These are phyloP conservation scores for Fusarium sp. DNA, from an alignment of 2,329 filamentous ascomycete genomes.

Conservation along the genomic window DNA sequence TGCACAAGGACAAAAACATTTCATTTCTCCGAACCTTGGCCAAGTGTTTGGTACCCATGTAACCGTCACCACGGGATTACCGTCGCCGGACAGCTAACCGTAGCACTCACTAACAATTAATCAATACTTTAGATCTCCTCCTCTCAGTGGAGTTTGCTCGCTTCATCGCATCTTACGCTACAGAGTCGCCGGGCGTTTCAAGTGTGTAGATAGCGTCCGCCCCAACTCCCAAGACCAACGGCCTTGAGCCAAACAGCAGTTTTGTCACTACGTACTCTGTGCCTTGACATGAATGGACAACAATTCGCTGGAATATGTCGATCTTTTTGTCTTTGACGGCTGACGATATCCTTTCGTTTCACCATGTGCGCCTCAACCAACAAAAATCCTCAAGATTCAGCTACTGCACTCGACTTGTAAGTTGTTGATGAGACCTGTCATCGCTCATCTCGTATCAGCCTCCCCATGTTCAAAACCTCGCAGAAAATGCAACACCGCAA, in stretches of 20 bases:
- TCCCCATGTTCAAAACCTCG: not conserved
- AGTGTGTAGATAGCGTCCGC: conserved; percentile 41
- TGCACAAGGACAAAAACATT: not conserved
- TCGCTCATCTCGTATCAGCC: conserved; percentile 28
- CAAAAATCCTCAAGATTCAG: conserved; percentile 3
- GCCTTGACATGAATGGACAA: not conserved
- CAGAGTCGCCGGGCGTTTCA: conserved; percentile 45
- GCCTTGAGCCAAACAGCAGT: conserved; percentile 17
- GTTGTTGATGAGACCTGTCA: conserved; percentile 30
- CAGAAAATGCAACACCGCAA: not conserved
- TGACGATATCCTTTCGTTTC: conserved; percentile 28
- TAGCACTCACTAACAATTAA: conserved; percentile 9
- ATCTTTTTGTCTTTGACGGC: conserved; percentile 3
- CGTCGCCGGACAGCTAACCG: conserved; percentile 6
- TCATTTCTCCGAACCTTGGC: not conserved
- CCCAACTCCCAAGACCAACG: conserved; percentile 9
- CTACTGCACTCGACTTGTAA: conserved; percentile 17
- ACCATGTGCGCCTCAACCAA: conserved; percentile 12
- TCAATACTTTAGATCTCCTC: not conserved
- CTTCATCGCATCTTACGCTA: conserved; percentile 19
- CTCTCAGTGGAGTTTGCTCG: conserved; percentile 2
- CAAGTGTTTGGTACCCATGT: conserved; percentile 5
- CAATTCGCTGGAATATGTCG: conserved; percentile 15
- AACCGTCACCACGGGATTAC: conserved; percentile 1
- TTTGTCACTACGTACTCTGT: conserved; percentile 20